These are phyloP conservation scores for Penicillium brasilianum DNA, from an alignment of 2,329 filamentous ascomycete genomes.

Conservation along the genomic window DNA sequence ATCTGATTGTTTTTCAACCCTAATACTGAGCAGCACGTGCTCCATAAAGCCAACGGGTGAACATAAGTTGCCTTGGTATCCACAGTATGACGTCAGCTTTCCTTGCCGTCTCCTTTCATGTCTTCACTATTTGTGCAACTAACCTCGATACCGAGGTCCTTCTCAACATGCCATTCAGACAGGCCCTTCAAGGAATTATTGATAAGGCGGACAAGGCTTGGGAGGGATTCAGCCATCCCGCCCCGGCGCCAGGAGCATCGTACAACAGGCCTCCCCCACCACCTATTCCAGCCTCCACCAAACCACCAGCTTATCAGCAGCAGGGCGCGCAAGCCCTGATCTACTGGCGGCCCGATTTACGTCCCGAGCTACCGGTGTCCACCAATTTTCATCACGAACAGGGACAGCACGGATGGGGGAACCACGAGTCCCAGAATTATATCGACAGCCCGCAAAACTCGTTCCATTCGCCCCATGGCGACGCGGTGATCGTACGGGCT, in stretches of 20 bases:
- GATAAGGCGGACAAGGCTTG: conserved; percentile 32
- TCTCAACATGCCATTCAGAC: conserved; percentile 34
- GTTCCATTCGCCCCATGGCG: conserved; percentile 30
- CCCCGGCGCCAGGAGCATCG: conserved; percentile 16
- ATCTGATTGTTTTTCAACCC: neutral
- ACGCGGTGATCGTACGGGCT: conserved; percentile 31
- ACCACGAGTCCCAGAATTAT: conserved; percentile 33
- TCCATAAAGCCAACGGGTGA: neutral
- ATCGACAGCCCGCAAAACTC: conserved; percentile 31
- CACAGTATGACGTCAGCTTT: conserved; percentile 28
- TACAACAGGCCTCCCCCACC: conserved; percentile 27
- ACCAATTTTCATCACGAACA: conserved; percentile 31
- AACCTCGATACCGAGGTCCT: conserved; percentile 21
- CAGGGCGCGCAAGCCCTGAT: conserved; percentile 28
- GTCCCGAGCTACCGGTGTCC: conserved; percentile 28
- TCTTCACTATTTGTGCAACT: conserved; percentile 15
- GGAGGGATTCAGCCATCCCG: conserved; percentile 23
- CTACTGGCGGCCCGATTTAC: conserved; percentile 31
- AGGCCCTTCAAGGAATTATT: conserved; percentile 28
- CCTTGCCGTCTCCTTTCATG: conserved; percentile 16
- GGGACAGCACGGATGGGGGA: conserved; percentile 33
- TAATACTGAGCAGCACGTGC: neutral
- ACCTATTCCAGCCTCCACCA: conserved; percentile 30
- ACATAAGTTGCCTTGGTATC: too few species aligned
- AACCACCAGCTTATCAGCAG: conserved; percentile 27